These are phyloP conservation scores for Monosporascus sp. DNA, from an alignment of 2,329 filamentous ascomycete genomes.

Conservation along the genomic window DNA sequence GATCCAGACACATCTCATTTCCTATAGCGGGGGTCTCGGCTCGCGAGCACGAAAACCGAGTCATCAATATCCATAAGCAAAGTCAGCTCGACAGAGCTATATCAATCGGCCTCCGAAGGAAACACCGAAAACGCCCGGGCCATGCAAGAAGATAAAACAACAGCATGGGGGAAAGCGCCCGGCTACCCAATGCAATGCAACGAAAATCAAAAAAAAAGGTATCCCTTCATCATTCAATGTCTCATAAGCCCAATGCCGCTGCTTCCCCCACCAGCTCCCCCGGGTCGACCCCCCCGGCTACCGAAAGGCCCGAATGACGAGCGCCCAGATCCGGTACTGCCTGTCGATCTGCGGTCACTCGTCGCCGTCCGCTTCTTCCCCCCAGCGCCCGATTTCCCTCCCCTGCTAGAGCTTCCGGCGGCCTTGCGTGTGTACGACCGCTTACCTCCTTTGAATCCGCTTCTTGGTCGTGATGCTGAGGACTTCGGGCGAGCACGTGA, in stretches of 20 bases:
- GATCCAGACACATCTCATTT: no score
- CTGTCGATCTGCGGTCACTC: slow-evolving; percentile 4
- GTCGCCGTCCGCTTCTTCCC: slow-evolving; percentile 16
- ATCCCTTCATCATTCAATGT: slow-evolving; percentile 11
- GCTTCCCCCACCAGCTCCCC: slow-evolving; percentile 14
- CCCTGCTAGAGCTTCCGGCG: slow-evolving; percentile 10
- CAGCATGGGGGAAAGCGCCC: neutral
- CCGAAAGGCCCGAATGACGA: slow-evolving; percentile 2
- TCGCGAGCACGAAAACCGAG: no score
- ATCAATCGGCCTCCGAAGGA: neutral
- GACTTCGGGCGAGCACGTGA: slow-evolving; percentile 16
- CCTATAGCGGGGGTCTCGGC: no score
- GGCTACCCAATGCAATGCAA: neutral
- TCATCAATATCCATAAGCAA: no score
- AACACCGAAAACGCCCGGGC: neutral
- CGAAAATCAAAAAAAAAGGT: neutral
- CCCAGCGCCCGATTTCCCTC: slow-evolving; percentile 7
- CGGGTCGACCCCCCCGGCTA: slow-evolving; percentile 5
- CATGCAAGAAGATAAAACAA: neutral
- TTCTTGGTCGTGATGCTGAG: slow-evolving; percentile 13
- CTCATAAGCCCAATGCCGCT: slow-evolving; percentile 26
- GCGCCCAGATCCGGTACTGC: slow-evolving; percentile 6
- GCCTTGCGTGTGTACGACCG: slow-evolving; percentile 9
- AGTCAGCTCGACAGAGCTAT: neutral
- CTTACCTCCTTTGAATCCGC: slow-evolving; percentile 16